These are phyloP conservation scores for Claviceps digitariae DNA, from an alignment of 2,329 filamentous ascomycete genomes.

Conservation along the genomic window DNA sequence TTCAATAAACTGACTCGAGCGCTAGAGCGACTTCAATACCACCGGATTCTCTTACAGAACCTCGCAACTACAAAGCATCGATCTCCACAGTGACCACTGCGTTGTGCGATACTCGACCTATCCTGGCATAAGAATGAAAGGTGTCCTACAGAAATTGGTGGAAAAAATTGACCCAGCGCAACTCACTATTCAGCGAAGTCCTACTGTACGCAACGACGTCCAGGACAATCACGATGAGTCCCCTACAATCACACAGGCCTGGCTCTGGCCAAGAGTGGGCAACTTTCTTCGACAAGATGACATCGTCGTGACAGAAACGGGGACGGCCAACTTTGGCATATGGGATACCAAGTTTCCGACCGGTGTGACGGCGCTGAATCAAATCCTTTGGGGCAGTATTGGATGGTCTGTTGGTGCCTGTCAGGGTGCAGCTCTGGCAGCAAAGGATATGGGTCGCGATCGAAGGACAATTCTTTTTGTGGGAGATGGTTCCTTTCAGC, in stretches of 20 bases:
- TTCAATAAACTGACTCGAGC: neutral
- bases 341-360: slow-evolving; percentile 71
- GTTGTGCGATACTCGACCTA: slow-evolving; percentile 69
- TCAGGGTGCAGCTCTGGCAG: slow-evolving; percentile 58
- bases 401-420: slow-evolving; percentile 46
- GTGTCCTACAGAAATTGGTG: slow-evolving; percentile 60
- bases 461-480: slow-evolving; percentile 69
- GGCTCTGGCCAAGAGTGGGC: slow-evolving; percentile 66
- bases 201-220: slow-evolving; percentile 39
- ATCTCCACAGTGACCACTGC: slow-evolving; percentile 63
- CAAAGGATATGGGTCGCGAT: slow-evolving; percentile 46
- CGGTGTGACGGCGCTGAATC: slow-evolving; percentile 66
- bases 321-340: slow-evolving; percentile 78
- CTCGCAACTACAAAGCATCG: slow-evolving; percentile 63
- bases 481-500: slow-evolving; percentile 78
- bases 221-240: slow-evolving; percentile 24
- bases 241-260: slow-evolving; percentile 49
- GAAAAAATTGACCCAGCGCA: slow-evolving; percentile 41
- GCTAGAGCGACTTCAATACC: slow-evolving; percentile 65
- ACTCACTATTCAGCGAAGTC: slow-evolving; percentile 41
- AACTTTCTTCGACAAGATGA: slow-evolving; percentile 60
- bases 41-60: slow-evolving; percentile 71
- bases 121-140: slow-evolving; percentile 62
- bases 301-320: slow-evolving; percentile 75
- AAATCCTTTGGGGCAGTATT: slow-evolving; percentile 60